phyloP scores from a whole-genome alignment of 2,329 filamentous ascomycete genomes.

The Capronia americana region DNA sequence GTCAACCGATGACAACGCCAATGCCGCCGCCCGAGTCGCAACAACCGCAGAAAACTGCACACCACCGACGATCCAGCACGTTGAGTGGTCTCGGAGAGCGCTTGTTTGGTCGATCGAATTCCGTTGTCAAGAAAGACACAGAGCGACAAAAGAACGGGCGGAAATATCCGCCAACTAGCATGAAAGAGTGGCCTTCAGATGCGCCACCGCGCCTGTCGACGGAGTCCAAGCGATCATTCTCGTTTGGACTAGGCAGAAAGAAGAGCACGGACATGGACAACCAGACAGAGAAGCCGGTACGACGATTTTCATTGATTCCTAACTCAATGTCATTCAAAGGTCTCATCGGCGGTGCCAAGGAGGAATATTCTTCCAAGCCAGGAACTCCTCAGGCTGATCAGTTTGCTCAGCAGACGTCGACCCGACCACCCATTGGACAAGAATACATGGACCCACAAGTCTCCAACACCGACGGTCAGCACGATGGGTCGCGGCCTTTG shows the following conservation, averaged over 20 bases:
- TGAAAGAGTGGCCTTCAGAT: constrained; percentile 71
- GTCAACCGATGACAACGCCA: constrained; percentile 63
- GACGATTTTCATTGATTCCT: constrained; percentile 75
- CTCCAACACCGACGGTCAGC: constrained; percentile 34
- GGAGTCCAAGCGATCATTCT: constrained; percentile 77
- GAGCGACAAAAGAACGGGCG: constrained; percentile 60
- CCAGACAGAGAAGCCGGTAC: constrained; percentile 63
- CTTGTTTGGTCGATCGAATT: constrained; percentile 82
- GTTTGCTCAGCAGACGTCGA: constrained; percentile 30
- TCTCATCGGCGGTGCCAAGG: constrained; percentile 65
- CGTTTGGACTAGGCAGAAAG: constrained; percentile 72
- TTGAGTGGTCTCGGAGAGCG: constrained; percentile 83
- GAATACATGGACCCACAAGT: constrained; percentile 27
- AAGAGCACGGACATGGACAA: constrained; percentile 71
- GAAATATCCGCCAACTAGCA: constrained; percentile 88
- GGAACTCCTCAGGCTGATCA: constrained; percentile 47
- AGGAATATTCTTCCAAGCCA: constrained; percentile 52
- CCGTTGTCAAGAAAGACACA: constrained; percentile 49
- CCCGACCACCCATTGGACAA: constrained; percentile 26
- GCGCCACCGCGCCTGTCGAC: constrained; percentile 67
- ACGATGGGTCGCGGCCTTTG: constrained; percentile 29
- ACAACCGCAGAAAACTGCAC: constrained; percentile 47
- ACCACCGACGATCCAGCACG: constrained; percentile 74
- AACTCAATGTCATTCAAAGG: constrained; percentile 68
- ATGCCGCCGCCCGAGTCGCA: constrained; percentile 62